Conservation (phyloP, 1,284 basidiomycete genomes). For the Coniophora puteana region DNA sequence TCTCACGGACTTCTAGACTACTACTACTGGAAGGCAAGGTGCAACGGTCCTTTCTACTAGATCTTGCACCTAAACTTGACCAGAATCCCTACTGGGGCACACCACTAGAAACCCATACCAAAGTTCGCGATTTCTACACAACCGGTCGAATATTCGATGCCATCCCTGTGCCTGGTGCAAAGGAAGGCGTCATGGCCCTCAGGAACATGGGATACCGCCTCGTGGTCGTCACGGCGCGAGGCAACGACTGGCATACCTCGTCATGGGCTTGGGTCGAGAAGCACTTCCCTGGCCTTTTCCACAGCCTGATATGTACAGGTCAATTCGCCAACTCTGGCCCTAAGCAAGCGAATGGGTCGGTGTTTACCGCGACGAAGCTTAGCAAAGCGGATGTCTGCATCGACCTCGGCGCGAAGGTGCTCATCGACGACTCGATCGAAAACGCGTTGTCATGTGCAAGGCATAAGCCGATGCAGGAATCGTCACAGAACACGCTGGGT, state of each 20-base stretch:
- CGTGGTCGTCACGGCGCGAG: conserved; percentile 74
- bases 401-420: conserved; percentile 55
- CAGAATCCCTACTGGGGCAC: conserved; percentile 74
- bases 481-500: conserved; percentile 62
- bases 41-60: background rate
- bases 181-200: conserved; percentile 53
- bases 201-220: conserved; percentile 63
- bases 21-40: conserved; percentile 64
- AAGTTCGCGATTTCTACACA: conserved; percentile 60
- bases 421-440: conserved; percentile 80
- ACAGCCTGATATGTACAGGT: conserved; percentile 72
- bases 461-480: conserved; percentile 47
- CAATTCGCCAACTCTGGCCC: conserved; percentile 46
- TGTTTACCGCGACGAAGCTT: conserved; percentile 54
- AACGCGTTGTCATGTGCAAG: conserved; percentile 63
- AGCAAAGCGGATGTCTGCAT: conserved; percentile 73
- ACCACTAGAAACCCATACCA: conserved; percentile 52
- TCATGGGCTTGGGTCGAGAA: conserved; percentile 67
- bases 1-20: conserved; percentile 35
- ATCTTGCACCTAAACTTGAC: conserved; percentile 6
- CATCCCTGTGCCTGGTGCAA: conserved; percentile 61
- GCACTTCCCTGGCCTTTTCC: conserved; percentile 64
- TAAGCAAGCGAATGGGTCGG: conserved; percentile 33
- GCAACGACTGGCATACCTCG: conserved; percentile 49
- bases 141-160: conserved; percentile 50